phyloP scores from a whole-genome alignment of 2,329 filamentous ascomycete genomes.

The Xylariaceae sp. region DNA sequence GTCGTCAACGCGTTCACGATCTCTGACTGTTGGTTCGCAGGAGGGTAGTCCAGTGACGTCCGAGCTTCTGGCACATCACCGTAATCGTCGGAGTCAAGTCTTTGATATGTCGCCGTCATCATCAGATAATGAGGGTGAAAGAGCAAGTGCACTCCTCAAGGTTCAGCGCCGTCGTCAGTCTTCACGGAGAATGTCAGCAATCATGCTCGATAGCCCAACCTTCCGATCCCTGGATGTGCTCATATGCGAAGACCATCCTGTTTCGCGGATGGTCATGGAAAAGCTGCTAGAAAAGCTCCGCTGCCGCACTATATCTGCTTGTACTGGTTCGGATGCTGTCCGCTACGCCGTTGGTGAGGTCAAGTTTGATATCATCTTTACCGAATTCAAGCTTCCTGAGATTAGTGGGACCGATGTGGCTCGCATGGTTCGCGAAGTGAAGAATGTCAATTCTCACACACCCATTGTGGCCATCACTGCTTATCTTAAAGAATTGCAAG shows the following conservation, averaged over 20 bases:
- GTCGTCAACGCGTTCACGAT: conserved; percentile 71
- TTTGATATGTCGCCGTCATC: conserved; percentile 97
- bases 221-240: conserved; percentile 91
- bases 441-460: conserved; percentile 90
- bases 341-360: conserved; percentile 95
- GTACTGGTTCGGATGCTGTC: conserved; percentile 87
- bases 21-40: conserved; percentile 90
- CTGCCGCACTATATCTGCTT: conserved; percentile 88
- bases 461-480: conserved; percentile 96
- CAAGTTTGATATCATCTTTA: conserved; percentile 98
- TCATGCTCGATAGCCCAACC: conserved; percentile 78
- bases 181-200: conserved; percentile 88
- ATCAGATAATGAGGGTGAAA: conserved; percentile 93
- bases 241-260: conserved; percentile 96
- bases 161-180: conserved; percentile 94
- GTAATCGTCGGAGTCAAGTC: conserved; percentile 89
- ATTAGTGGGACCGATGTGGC: conserved; percentile 95
- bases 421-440: conserved; percentile 95
- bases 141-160: conserved; percentile 83
- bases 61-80: conserved; percentile 69
- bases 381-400: conserved; percentile 92
- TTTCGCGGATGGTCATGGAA: conserved; percentile 98
- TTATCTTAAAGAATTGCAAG: conserved; percentile 95
- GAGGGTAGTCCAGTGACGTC: conserved; percentile 76
- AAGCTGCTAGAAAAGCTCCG: conserved; percentile 92